Conservation (phyloP, 2,329 filamentous ascomycete genomes). For the Amphichorda felina region DNA sequence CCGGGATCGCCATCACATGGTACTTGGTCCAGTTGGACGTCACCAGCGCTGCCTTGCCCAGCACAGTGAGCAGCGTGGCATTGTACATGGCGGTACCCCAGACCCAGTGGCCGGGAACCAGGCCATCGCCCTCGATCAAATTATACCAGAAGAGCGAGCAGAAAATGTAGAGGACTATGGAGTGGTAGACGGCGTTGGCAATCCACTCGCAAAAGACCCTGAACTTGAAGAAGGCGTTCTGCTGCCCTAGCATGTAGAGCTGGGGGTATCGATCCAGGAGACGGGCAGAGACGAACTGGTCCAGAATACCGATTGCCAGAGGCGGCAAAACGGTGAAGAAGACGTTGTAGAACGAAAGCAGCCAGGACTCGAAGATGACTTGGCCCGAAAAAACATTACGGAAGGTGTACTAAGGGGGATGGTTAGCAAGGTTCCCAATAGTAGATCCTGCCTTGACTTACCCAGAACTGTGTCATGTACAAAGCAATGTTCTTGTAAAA, state of each 20-base stretch:
- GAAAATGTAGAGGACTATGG: slow-evolving; percentile 80
- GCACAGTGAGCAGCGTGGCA: slow-evolving; percentile 81
- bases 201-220: slow-evolving; percentile 93
- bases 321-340: slow-evolving; percentile 93
- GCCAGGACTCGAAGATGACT: slow-evolving; percentile 99
- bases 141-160: slow-evolving; percentile 77
- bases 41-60: slow-evolving; percentile 88
- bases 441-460: slow-evolving; percentile 30
- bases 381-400: slow-evolving; percentile 97
- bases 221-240: slow-evolving; percentile 85
- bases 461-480: slow-evolving; percentile 99
- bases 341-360: slow-evolving; percentile 98
- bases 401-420: slow-evolving; percentile 64
- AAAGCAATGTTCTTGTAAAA: slow-evolving; percentile 99
- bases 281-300: slow-evolving; percentile 93
- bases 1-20: slow-evolving; percentile 87
- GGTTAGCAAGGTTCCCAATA: slow-evolving; percentile 10
- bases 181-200: slow-evolving; percentile 89
- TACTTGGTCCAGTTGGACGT: slow-evolving; percentile 99
- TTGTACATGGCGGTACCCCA: slow-evolving; percentile 96
- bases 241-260: slow-evolving; percentile 85
- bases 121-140: slow-evolving; percentile 66
- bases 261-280: slow-evolving; percentile 93
- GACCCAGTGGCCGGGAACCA: slow-evolving; percentile 86
- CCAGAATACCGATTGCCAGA: slow-evolving; percentile 88